phyloP scores from a whole-genome alignment of 441 rosid genomes.

The California macrophylla region DNA sequence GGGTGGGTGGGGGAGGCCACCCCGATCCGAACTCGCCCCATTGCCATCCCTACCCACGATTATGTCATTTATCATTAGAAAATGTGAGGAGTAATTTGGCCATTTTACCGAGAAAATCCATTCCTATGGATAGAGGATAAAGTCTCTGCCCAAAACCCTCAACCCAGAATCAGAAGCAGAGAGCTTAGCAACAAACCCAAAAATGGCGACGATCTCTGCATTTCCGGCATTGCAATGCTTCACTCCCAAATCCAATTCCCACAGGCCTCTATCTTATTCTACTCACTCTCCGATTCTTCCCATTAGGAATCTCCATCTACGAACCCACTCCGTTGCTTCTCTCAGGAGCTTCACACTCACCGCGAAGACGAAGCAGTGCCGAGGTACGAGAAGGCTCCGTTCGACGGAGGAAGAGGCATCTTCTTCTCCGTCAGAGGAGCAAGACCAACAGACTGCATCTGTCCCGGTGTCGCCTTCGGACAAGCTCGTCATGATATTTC shows the following conservation, averaged over 20 bases:
- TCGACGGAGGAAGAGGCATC: conserved; percentile 31
- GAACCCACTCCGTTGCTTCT: conserved; percentile 19
- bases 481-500: conserved; percentile 28
- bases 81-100: too few relatives aligned
- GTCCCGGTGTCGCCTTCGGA: conserved; percentile 91
- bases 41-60: too few relatives aligned
- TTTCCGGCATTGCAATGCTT: conserved; percentile 30
- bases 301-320: conserved; percentile 24
- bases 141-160: neutral
- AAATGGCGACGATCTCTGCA: conserved; percentile 45
- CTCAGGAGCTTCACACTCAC: conserved; percentile 16
- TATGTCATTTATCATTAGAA: too few relatives aligned
- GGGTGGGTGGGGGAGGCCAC: too few relatives aligned
- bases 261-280: conserved; percentile 20
- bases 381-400: conserved; percentile 26
- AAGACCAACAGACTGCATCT: conserved; percentile 52
- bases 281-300: conserved; percentile 9
- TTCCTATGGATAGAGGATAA: neutral
- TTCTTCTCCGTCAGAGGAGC: conserved; percentile 16
- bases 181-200: neutral
- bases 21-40: too few relatives aligned
- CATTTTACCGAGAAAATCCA: neutral
- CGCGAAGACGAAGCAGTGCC: conserved; percentile 11
- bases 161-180: neutral
- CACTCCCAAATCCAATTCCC: conserved; percentile 15